Evolutionary conservation across 2,329 filamentous ascomycete genomes (phyloP).

Genomic region (Microsporum canis): DNA sequence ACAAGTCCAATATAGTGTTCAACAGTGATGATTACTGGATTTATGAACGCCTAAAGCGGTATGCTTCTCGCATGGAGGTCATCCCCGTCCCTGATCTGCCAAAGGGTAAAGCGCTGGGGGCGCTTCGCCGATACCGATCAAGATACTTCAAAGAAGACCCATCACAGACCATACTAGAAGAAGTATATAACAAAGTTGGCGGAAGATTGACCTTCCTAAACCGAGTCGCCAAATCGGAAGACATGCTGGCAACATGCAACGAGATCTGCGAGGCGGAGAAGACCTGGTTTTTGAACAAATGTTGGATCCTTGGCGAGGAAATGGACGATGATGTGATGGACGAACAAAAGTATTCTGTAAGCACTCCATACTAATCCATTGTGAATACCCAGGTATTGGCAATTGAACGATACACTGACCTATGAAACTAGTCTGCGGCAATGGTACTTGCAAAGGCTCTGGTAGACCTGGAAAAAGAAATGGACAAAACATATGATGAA

Average conservation of each 20-base stretch:
- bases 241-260: conserved; percentile 72
- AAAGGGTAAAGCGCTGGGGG: conserved; percentile 63
- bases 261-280: conserved; percentile 60
- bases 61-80: conserved; percentile 90
- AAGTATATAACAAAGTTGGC: conserved; percentile 77
- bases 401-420: neutral
- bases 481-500: conserved; percentile 51
- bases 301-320: conserved; percentile 61
- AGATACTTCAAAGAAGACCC: conserved; percentile 60
- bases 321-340: conserved; percentile 99
- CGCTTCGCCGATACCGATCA: conserved; percentile 66
- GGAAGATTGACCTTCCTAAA: conserved; percentile 81
- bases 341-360: conserved; percentile 85
- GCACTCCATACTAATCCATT: conserved; percentile 24
- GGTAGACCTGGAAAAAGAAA: conserved; percentile 64
- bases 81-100: conserved; percentile 74
- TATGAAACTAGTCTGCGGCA: conserved; percentile 55
- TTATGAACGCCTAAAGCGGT: conserved; percentile 84
- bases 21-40: conserved; percentile 99
- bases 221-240: conserved; percentile 69
- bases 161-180: conserved; percentile 47
- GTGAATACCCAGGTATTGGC: neutral
- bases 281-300: conserved; percentile 69
- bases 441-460: conserved; percentile 88
- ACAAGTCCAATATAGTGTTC: conserved; percentile 51